Conservation (phyloP, 768 basidiomycete species). For the Sarcodon sp. region DNA sequence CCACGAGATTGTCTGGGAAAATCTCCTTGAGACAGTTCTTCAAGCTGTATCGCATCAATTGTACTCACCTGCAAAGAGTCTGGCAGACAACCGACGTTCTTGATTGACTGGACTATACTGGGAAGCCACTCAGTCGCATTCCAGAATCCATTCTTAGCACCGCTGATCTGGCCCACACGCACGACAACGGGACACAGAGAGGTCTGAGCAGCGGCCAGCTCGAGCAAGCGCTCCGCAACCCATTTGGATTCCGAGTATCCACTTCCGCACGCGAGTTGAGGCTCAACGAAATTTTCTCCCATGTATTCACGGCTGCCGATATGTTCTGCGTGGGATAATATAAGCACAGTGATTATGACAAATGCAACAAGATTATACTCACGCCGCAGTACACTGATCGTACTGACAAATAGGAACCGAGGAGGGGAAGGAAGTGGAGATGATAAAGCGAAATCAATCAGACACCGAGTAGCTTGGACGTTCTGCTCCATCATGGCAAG, state of each 20-base stretch:
- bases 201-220: constrained; percentile 15
- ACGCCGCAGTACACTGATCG: constrained; percentile 14
- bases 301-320: neutral
- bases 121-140: constrained; percentile 32
- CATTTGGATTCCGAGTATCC: constrained; percentile 27
- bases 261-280: constrained; percentile 13
- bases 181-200: constrained; percentile 19
- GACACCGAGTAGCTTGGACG: constrained; percentile 14
- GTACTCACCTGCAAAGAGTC: constrained; percentile 15
- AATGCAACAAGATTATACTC: neutral
- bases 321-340: too few species aligned
- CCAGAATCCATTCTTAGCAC: constrained; percentile 27
- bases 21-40: neutral
- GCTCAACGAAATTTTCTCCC: constrained; percentile 5
- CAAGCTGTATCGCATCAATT: neutral
- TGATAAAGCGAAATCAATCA: constrained; percentile 22
- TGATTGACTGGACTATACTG: constrained; percentile 19
- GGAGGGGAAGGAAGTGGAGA: constrained; percentile 14
- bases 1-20: constrained; percentile 13
- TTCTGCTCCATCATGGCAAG: constrained; percentile 19
- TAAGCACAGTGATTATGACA: neutral
- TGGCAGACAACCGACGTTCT: constrained; percentile 20
- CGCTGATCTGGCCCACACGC: constrained; percentile 30
- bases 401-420: constrained; percentile 20
- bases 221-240: constrained; percentile 25